Evolutionary conservation across 1,284 basidiomycete genomes (phyloP).

Genomic region (Mycosarcoma maydis): DNA sequence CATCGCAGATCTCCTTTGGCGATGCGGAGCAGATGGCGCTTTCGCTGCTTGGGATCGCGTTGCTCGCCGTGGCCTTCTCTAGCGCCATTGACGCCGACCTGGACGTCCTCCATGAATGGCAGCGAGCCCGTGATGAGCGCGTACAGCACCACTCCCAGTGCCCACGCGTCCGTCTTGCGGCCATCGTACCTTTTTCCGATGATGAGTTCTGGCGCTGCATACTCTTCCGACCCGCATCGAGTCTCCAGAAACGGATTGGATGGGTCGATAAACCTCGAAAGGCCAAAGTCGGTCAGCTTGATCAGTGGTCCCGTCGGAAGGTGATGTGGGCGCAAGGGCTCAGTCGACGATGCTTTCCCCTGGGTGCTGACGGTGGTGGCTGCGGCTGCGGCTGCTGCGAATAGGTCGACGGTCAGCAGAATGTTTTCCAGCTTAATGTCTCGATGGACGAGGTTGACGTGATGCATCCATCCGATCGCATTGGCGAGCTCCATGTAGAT

Average conservation of each 20-base stretch:
- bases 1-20: slow-evolving; percentile 65
- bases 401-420: slow-evolving; percentile 55
- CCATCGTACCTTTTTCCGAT: slow-evolving; percentile 82
- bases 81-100: slow-evolving; percentile 31
- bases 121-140: slow-evolving; percentile 75
- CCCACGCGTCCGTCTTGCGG: slow-evolving; percentile 87
- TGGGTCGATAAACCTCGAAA: slow-evolving; percentile 83
- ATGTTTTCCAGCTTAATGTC: slow-evolving; percentile 89
- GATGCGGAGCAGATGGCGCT: slow-evolving; percentile 62
- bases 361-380: too few species aligned
- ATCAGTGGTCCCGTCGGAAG: slow-evolving; percentile 73
- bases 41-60: slow-evolving; percentile 52
- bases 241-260: slow-evolving; percentile 79
- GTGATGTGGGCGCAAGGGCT: slow-evolving; percentile 38
- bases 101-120: slow-evolving; percentile 67
- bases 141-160: slow-evolving; percentile 83
- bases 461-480: slow-evolving; percentile 89
- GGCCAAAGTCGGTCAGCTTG: slow-evolving; percentile 89
- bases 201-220: slow-evolving; percentile 89
- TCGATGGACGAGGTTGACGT: slow-evolving; percentile 84
- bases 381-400: slow-evolving; percentile 11
- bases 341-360: not conserved
- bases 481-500: slow-evolving; percentile 82
- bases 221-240: slow-evolving; percentile 88
- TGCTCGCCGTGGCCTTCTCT: slow-evolving; percentile 44